These are phyloP conservation scores for Nymphaea thermarum DNA, from an alignment of 164 flowering plant genomes.

Conservation along the genomic window DNA sequence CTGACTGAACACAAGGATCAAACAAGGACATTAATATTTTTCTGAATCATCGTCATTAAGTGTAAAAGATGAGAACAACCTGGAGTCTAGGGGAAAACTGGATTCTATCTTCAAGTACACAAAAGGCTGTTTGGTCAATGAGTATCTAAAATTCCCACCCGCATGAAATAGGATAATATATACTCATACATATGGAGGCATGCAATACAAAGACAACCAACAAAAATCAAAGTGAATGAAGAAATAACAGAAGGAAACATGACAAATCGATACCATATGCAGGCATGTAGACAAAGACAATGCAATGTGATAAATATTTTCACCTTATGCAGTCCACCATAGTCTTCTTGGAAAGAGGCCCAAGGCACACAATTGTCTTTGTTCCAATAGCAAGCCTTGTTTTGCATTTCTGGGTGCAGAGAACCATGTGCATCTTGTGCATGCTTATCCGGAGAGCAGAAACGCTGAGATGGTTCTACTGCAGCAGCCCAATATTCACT, in stretches of 20 bases:
- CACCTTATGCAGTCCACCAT: constrained; percentile 29
- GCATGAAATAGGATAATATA: too few relatives aligned
- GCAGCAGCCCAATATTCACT: constrained; percentile 17
- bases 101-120: too few relatives aligned
- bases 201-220: not conserved
- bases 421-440: constrained; percentile 8
- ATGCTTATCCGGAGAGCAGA: constrained; percentile 7
- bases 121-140: too few relatives aligned
- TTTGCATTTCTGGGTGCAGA: constrained; percentile 18
- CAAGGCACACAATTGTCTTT: constrained; percentile 11
- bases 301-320: not conserved
- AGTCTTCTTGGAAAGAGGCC: constrained; percentile 15
- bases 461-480: constrained; percentile 19
- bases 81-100: too few relatives aligned
- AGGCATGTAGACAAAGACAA: not conserved
- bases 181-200: too few relatives aligned
- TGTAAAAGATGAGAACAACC: too few relatives aligned
- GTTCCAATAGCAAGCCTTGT: constrained; percentile 13
- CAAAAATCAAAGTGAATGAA: not conserved
- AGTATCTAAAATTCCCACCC: too few relatives aligned
- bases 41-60: too few relatives aligned
- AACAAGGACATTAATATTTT: too few relatives aligned
- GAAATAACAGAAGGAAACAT: not conserved
- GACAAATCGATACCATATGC: not conserved
- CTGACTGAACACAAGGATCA: too few relatives aligned